Percentiles rank a stretch among this genome's conserved stretches.
Conservation (phyloP, 1,284 basidiomycete genomes). For the Malassezia arunalokei region DNA sequence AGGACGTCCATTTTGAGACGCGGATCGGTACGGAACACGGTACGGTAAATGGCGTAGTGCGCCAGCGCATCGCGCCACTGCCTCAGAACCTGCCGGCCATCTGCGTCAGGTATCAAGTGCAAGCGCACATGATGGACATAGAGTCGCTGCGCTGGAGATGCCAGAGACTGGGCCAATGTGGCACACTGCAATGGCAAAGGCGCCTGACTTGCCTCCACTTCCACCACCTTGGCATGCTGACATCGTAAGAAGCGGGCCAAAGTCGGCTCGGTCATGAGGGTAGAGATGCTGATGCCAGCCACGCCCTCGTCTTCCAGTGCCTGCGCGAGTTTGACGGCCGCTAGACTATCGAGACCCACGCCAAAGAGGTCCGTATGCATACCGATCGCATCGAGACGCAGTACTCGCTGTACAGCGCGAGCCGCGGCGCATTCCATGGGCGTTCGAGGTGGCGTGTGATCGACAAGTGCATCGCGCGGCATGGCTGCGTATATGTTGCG, state of each 20-base stretch:
- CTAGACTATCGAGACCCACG: slow-evolving; percentile 34
- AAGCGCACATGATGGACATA: slow-evolving; percentile 28
- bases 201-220: slow-evolving; percentile 8
- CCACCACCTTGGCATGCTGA: neutral
- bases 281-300: slow-evolving; percentile 15
- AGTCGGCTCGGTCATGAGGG: slow-evolving; percentile 24
- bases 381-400: neutral
- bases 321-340: slow-evolving; percentile 26
- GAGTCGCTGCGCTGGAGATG: slow-evolving; percentile 14
- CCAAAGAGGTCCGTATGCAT: slow-evolving; percentile 25
- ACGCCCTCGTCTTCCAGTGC: slow-evolving; percentile 21
- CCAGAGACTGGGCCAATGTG: slow-evolving; percentile 23
- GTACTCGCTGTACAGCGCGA: neutral
- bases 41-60: slow-evolving; percentile 28
- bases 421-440: slow-evolving; percentile 17
- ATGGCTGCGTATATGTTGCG: slow-evolving; percentile 16
- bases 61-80: slow-evolving; percentile 19
- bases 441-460: neutral
- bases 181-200: slow-evolving; percentile 35
- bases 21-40: slow-evolving; percentile 21
- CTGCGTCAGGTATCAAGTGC: slow-evolving; percentile 7
- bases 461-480: neutral
- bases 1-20: slow-evolving; percentile 18
- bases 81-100: slow-evolving; percentile 7
- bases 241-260: slow-evolving; percentile 22